Conservation (phyloP, 345 rosid species). For the Moringa oleifera region DNA sequence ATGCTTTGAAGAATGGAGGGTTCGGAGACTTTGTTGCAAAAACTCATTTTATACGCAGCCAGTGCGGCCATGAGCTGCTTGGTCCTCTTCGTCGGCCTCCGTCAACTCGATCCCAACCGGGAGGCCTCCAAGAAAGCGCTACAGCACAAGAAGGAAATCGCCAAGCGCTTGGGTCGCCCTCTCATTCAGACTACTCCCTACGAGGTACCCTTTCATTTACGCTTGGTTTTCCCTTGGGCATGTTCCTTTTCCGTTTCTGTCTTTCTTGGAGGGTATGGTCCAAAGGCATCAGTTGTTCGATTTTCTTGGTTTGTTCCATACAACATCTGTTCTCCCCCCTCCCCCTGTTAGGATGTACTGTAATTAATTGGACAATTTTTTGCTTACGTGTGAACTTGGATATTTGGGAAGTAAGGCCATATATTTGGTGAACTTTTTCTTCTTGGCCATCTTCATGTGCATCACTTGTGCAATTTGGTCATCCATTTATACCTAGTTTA, state of each 20-base stretch:
- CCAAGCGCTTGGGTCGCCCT: conserved; percentile 90
- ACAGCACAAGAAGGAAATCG: conserved; percentile 86
- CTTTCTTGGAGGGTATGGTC: background rate
- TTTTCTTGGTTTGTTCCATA: background rate
- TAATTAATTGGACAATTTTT: too few relatives aligned
- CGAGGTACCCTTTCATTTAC: conserved; percentile 54
- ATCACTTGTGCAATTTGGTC: too few relatives aligned
- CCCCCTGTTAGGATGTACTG: too few relatives aligned
- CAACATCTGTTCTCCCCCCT: too few relatives aligned
- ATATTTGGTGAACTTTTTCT: too few relatives aligned
- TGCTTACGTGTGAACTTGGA: too few relatives aligned
- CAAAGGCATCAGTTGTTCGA: background rate
- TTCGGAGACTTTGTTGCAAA: conserved; percentile 76
- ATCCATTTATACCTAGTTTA: too few relatives aligned
- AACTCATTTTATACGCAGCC: conserved; percentile 81
- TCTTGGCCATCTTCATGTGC: too few relatives aligned
- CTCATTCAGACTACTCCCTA: conserved; percentile 80
- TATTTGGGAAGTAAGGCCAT: too few relatives aligned
- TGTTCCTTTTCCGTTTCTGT: background rate
- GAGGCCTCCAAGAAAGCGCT: conserved; percentile 90
- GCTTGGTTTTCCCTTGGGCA: background rate
- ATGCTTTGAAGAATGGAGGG: conserved; percentile 33
- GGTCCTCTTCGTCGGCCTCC: conserved; percentile 80
- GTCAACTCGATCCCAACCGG: conserved; percentile 87
- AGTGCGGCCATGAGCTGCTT: conserved; percentile 93